Evolutionary conservation across 1,139 yeast genomes (phyloP).

Genomic region (Hansenula sp.): DNA sequence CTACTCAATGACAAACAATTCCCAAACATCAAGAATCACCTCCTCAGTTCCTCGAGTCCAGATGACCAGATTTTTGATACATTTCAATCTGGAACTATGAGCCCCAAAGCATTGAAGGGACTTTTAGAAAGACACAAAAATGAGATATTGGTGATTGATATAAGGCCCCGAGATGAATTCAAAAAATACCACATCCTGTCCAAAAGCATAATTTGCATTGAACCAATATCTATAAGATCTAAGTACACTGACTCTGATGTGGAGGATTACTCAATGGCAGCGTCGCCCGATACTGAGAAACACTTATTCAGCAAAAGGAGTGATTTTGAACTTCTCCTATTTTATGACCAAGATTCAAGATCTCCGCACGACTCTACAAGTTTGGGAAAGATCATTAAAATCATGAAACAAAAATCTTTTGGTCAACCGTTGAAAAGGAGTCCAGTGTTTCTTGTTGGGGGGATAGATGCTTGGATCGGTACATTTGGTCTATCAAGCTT

Average conservation of each 20-base stretch:
- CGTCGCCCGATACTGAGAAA: constrained; percentile 52
- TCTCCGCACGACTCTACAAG: constrained; percentile 3
- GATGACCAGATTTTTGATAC: constrained; percentile 7
- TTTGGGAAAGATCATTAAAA: constrained; percentile 29
- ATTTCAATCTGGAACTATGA: constrained; percentile 10
- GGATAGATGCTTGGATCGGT: constrained; percentile 43
- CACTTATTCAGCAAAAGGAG: constrained; percentile 46
- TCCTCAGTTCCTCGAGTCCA: not conserved
- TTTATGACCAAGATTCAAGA: constrained; percentile 47
- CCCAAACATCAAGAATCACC: constrained; percentile 2
- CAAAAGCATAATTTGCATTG: constrained; percentile 60
- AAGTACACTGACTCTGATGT: constrained; percentile 54
- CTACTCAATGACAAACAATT: constrained; percentile 11
- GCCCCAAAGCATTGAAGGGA: constrained; percentile 12
- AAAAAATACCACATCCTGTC: constrained; percentile 56
- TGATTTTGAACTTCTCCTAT: constrained; percentile 55
- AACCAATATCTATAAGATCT: constrained; percentile 53
- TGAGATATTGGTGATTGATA: constrained; percentile 55
- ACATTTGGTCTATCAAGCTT: constrained; percentile 24
- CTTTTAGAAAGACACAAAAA: constrained; percentile 15
- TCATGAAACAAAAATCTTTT: constrained; percentile 35
- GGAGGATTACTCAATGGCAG: constrained; percentile 50
- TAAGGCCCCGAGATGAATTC: constrained; percentile 56
- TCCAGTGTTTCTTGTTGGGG: constrained; percentile 57
- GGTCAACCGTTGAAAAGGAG: constrained; percentile 44